Percentiles rank a stretch among this genome's conserved stretches.
phyloP scores from a whole-genome alignment of 352 stramenopile genomes.

The Ophiocytium majus region DNA sequence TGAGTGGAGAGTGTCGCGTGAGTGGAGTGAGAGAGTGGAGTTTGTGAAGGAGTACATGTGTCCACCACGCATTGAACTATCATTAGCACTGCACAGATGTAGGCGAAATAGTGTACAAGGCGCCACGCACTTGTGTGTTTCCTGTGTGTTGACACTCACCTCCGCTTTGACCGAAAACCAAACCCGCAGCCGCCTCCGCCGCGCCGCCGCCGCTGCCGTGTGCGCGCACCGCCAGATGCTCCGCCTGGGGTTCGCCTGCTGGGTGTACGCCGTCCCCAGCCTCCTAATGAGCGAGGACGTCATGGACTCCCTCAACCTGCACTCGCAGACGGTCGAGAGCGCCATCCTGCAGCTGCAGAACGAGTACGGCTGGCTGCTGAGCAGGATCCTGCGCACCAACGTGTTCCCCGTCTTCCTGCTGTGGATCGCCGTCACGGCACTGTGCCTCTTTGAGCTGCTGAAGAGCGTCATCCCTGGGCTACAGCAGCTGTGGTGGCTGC shows the following conservation, averaged over 20 bases:
- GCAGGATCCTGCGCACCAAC: constrained; percentile 35
- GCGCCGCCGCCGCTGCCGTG: no score
- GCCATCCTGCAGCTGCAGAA: constrained; percentile 5
- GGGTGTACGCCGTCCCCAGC: constrained; percentile 32
- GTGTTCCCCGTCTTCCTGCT: constrained; percentile 38
- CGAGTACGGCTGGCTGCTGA: constrained; percentile 35
- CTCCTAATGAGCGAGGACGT: constrained; percentile 39
- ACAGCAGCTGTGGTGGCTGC: no score
- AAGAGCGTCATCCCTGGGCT: no score
- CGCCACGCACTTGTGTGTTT: no score
- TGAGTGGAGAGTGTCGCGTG: no score
- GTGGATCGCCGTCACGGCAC: constrained; percentile 29
- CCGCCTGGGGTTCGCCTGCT: constrained; percentile 39
- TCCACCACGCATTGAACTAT: no score
- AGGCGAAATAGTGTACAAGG: no score
- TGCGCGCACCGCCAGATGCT: no score
- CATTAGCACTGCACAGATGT: no score
- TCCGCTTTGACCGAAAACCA: background rate
- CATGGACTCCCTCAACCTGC: constrained; percentile 23
- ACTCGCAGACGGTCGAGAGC: constrained; percentile 1
- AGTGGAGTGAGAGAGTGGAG: no score
- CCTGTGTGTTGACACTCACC: no score
- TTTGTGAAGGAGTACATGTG: no score
- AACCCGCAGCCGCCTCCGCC: background rate
- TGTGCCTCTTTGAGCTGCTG: constrained; percentile 41